Conservation (phyloP, 208 protist genomes). For the Angomonas ambiguus region DNA sequence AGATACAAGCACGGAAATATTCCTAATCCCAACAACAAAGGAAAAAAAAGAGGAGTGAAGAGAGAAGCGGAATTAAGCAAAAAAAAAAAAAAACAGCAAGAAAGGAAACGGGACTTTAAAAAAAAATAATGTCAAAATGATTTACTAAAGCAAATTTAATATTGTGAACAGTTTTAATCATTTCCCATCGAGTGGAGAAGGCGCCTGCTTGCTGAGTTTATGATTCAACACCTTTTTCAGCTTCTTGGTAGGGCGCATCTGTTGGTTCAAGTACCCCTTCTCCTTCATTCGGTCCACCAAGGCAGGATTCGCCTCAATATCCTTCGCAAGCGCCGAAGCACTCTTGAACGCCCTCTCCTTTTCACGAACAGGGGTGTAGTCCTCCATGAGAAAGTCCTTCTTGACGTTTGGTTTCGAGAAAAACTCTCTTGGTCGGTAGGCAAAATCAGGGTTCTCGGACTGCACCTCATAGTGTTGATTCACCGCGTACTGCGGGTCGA, state of each 20-base stretch:
- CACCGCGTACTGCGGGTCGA: constrained; percentile 81
- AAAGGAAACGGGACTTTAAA: background rate
- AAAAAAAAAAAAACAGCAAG: constrained; percentile 18
- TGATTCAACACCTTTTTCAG: constrained; percentile 32
- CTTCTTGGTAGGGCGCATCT: constrained; percentile 43
- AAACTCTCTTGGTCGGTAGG: constrained; percentile 68
- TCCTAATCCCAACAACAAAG: background rate
- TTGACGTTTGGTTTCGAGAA: constrained; percentile 51
- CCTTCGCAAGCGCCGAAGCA: constrained; percentile 40
- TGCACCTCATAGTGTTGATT: constrained; percentile 76
- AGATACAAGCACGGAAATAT: constrained; percentile 4
- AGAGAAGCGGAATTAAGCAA: constrained; percentile 19
- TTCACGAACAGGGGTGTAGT: constrained; percentile 61
- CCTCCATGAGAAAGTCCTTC: constrained; percentile 72
- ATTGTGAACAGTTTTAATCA: constrained; percentile 1
- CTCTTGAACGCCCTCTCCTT: constrained; percentile 57
- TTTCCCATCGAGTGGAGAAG: constrained; percentile 23
- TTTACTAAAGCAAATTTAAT: too few species aligned
- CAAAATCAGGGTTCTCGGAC: constrained; percentile 65
- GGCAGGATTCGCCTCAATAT: constrained; percentile 50
- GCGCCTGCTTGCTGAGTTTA: constrained; percentile 33
- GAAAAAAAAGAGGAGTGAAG: constrained; percentile 14
- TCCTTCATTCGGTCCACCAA: constrained; percentile 45
- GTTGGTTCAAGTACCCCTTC: constrained; percentile 40
- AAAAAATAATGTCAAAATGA: too few species aligned